Evolutionary conservation across 108 stramenopile species (phyloP).

Genomic region (Nitzschia inconspicua): DNA sequence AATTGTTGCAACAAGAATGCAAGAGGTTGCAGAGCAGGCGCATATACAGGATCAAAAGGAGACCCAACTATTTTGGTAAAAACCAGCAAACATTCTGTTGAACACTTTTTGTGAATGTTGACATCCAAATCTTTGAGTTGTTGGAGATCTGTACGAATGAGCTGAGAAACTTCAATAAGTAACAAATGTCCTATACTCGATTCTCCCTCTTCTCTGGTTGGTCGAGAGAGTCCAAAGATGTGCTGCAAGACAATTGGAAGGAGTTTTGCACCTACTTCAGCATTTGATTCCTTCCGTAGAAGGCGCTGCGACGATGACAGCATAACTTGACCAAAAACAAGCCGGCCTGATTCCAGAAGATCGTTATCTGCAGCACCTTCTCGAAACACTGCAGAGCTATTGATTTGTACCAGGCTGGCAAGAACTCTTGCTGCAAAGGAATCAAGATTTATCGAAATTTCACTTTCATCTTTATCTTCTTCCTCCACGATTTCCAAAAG

Average conservation of each 20-base stretch:
- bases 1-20: slow-evolving; percentile 22
- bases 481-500: slow-evolving; percentile 42
- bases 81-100: slow-evolving; percentile 16
- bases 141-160: slow-evolving; percentile 18
- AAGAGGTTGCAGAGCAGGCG: slow-evolving; percentile 16
- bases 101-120: slow-evolving; percentile 16
- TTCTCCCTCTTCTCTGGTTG: slow-evolving; percentile 26
- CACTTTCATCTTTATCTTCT: not conserved
- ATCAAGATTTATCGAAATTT: slow-evolving; percentile 8
- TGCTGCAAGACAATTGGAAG: slow-evolving; percentile 53
- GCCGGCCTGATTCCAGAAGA: slow-evolving; percentile 20
- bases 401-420: slow-evolving; percentile 53
- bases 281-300: slow-evolving; percentile 1
- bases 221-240: slow-evolving; percentile 36
- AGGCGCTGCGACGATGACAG: slow-evolving; percentile 45
- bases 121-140: not conserved
- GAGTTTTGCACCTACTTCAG: slow-evolving; percentile 36
- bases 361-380: slow-evolving; percentile 21
- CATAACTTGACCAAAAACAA: slow-evolving; percentile 47
- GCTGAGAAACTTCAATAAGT: slow-evolving; percentile 36
- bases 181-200: slow-evolving; percentile 23
- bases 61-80: slow-evolving; percentile 19
- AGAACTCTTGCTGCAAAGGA: slow-evolving; percentile 54
- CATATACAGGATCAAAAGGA: slow-evolving; percentile 12
- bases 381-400: slow-evolving; percentile 34